Evolutionary conservation across 495 filamentous ascomycete genomes (phyloP), one percentile per base, ranked within the genome.

Genomic region (Tuber indicum): DNA sequence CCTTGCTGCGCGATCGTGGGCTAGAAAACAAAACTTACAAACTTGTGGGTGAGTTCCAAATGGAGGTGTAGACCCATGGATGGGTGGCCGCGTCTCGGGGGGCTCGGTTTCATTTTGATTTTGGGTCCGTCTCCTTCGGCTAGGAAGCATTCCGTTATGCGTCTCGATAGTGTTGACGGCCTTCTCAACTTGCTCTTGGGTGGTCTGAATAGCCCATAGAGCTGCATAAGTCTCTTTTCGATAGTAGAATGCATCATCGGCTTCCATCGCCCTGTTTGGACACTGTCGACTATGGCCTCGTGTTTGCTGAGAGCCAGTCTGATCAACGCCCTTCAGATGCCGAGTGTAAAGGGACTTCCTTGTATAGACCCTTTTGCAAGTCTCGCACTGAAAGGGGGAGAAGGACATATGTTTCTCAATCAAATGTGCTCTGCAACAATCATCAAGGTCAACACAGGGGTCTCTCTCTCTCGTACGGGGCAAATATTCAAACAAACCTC

Each of bases 331-430:
- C 71, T 76, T 80, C 41, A 82, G 72, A 72, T 82, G 81, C 0
- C 81, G 76, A 75, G 81, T 82, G 74, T 76, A 76, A 66, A 82
- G 75, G 32, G 80, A 76, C 23, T 82, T 78, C 42, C 81, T 82
- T 8, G 81, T 82, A 70, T 82, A 82, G 19, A 82, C 75, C 42
- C 80, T 66, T 74, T 76, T 82, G 73, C 81, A 82, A 47, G 46
- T 82, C 7, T 76, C 76, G 36, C 81, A 82, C 52, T 82, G 81
- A 47, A 82, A 82, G 17, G 81, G 81, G 7, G 81, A 82, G 49
- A 82, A 82, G 10, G 45, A 21, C 70, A 82, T 75, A 62, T 82
- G 81, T 14, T 74, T 73, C 72, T 82, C 81, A 66, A 82, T 82
- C 16, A 82, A 73, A 73, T 82, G 81, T 21, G 72, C 75, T 42